Percentiles rank a stretch among this genome's conserved stretches.
Conservation (phyloP, 768 basidiomycete species). For the Russula sp. region DNA sequence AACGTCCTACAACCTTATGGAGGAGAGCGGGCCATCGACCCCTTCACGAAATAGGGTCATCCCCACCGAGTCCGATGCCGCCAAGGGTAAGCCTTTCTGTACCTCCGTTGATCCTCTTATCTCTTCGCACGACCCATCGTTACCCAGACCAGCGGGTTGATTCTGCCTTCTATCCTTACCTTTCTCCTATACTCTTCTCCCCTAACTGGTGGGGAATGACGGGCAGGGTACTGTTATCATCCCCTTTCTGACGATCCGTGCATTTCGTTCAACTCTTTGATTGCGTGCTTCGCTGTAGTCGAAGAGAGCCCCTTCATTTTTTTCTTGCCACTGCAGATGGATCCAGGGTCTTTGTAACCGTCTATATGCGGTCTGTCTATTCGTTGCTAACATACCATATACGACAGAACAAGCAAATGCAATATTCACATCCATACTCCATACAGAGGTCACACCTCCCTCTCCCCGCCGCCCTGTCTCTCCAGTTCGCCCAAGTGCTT, state of each 20-base stretch:
- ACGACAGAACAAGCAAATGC: constrained; percentile 73
- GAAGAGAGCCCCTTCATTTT: background rate
- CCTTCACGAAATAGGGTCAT: constrained; percentile 36
- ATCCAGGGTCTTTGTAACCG: background rate
- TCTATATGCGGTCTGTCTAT: constrained; percentile 22
- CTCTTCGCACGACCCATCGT: background rate
- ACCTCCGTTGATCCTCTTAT: background rate
- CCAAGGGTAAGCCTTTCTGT: constrained; percentile 30
- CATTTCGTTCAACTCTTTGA: background rate
- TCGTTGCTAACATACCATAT: constrained; percentile 17
- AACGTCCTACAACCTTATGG: constrained; percentile 54
- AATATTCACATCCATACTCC: constrained; percentile 68
- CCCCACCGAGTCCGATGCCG: constrained; percentile 38
- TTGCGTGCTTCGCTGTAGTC: background rate
- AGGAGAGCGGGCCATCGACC: constrained; percentile 35
- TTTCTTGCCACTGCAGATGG: background rate
- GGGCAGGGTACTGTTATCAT: background rate
- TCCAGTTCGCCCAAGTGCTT: constrained; percentile 32
- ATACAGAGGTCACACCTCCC: constrained; percentile 70
- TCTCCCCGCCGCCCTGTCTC: constrained; percentile 57
- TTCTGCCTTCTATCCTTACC: background rate
- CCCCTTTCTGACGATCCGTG: background rate
- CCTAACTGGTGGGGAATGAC: constrained; percentile 4
- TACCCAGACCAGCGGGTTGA: background rate
- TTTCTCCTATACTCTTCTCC: background rate